Conservation (phyloP, 1,139 yeast species). For the Ogataea hybrid region DNA sequence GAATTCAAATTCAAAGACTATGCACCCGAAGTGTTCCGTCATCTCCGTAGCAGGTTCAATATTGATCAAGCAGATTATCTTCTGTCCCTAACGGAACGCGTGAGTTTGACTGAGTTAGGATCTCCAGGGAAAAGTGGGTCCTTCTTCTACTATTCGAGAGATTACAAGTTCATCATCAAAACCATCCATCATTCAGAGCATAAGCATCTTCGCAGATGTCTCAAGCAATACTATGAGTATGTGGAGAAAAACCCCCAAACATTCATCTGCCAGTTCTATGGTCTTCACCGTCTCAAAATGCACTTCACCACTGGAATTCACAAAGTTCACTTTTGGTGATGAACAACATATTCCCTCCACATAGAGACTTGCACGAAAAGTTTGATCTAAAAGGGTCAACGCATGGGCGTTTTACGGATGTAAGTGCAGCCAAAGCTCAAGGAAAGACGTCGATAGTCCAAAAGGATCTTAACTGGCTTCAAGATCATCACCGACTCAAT, state of each 20-base stretch:
- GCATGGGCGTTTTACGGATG: slow-evolving; percentile 68
- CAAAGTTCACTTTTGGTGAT: slow-evolving; percentile 93
- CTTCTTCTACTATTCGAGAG: slow-evolving; percentile 91
- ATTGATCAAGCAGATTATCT: slow-evolving; percentile 95
- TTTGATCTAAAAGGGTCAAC: slow-evolving; percentile 95
- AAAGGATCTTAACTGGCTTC: slow-evolving; percentile 89
- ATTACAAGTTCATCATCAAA: slow-evolving; percentile 89
- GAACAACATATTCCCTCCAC: slow-evolving; percentile 97
- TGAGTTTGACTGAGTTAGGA: slow-evolving; percentile 86
- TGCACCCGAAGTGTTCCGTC: slow-evolving; percentile 91
- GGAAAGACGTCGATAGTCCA: slow-evolving; percentile 43
- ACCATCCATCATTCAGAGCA: slow-evolving; percentile 96
- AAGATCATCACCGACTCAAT: slow-evolving; percentile 55
- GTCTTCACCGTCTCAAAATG: slow-evolving; percentile 90
- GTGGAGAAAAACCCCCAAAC: slow-evolving; percentile 86
- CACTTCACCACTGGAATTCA: slow-evolving; percentile 56
- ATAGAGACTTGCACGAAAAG: slow-evolving; percentile 79
- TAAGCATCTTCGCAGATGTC: slow-evolving; percentile 69
- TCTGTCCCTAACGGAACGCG: slow-evolving; percentile 88
- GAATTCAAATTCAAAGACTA: slow-evolving; percentile 97
- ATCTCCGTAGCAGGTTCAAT: slow-evolving; percentile 73
- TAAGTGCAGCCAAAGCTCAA: slow-evolving; percentile 29
- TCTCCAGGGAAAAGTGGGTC: slow-evolving; percentile 98
- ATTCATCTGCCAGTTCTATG: slow-evolving; percentile 88
- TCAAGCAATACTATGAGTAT: slow-evolving; percentile 77